Conservation (phyloP, 1,284 basidiomycete genomes). For the Takashimella tepidaria region DNA sequence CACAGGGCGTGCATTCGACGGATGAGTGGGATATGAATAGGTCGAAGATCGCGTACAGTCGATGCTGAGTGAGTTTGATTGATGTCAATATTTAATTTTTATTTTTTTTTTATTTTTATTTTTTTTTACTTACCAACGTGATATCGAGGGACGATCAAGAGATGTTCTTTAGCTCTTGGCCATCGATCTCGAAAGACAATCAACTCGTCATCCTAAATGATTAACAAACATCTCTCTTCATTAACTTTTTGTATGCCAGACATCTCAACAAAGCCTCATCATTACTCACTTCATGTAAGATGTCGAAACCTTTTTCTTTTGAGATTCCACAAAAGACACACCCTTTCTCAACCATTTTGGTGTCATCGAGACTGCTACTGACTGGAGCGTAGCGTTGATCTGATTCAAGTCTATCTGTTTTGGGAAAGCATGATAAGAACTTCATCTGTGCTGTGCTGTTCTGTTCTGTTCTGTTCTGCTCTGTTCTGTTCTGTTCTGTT, state of each 20-base stretch:
- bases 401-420: no score
- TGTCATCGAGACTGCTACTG: not conserved
- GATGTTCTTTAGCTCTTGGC: constrained; percentile 59
- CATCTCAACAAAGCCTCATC: not conserved
- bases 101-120: no score
- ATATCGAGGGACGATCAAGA: constrained; percentile 60
- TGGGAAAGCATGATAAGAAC: constrained; percentile 8
- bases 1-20: constrained; percentile 19
- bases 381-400: not conserved
- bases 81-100: no score
- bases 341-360: constrained; percentile 8
- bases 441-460: no score
- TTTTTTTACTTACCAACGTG: constrained; percentile 60
- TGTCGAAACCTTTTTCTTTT: constrained; percentile 55
- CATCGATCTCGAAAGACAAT: constrained; percentile 60
- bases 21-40: constrained; percentile 50
- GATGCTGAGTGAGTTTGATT: constrained; percentile 34
- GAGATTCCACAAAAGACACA: constrained; percentile 59
- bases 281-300: constrained; percentile 57
- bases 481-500: no score
- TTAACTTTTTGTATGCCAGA: no score
- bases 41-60: constrained; percentile 54
- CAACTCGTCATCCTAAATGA: constrained; percentile 54
- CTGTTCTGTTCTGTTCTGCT: no score
- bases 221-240: not conserved